Percentiles rank a stretch among this genome's conserved stretches.
Conservation (phyloP, 345 rosid species). For the Dovyalis caffra region DNA sequence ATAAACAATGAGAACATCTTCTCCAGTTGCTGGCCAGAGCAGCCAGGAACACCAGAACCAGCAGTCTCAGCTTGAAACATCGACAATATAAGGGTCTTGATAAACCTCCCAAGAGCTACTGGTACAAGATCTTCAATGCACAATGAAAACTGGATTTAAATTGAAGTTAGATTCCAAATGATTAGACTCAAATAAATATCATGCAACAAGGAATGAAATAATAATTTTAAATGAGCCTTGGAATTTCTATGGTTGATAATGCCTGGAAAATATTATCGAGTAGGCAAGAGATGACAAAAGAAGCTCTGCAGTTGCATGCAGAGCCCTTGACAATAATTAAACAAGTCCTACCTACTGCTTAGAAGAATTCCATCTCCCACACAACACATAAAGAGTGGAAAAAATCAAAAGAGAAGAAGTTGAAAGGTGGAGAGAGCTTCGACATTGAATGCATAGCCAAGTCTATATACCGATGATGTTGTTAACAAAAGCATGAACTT, state of each 20-base stretch:
- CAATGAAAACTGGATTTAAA: slow-evolving; percentile 67
- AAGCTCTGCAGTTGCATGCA: background rate
- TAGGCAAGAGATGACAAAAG: background rate
- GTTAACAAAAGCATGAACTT: slow-evolving; percentile 4
- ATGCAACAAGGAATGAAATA: background rate
- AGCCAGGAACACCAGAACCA: slow-evolving; percentile 31
- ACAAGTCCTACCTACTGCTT: background rate
- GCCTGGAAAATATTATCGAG: background rate
- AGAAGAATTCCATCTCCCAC: background rate
- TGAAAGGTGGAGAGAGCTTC: background rate
- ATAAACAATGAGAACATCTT: slow-evolving; percentile 80
- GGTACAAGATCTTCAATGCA: slow-evolving; percentile 95
- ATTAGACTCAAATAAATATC: slow-evolving; percentile 13
- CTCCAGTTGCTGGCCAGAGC: slow-evolving; percentile 63
- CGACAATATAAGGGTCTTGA: slow-evolving; percentile 67
- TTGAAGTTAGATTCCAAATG: slow-evolving; percentile 21
- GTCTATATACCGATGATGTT: background rate
- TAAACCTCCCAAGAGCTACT: slow-evolving; percentile 77
- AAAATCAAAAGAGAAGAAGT: background rate
- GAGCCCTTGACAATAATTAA: background rate
- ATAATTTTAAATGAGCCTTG: slow-evolving; percentile 1
- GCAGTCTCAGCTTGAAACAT: slow-evolving; percentile 51
- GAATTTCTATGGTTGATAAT: background rate
- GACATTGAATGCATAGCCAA: background rate
- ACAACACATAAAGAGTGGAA: background rate